phyloP scores from a whole-genome alignment of 2,329 filamentous ascomycete genomes.

The Paramyrothecium roridum region DNA sequence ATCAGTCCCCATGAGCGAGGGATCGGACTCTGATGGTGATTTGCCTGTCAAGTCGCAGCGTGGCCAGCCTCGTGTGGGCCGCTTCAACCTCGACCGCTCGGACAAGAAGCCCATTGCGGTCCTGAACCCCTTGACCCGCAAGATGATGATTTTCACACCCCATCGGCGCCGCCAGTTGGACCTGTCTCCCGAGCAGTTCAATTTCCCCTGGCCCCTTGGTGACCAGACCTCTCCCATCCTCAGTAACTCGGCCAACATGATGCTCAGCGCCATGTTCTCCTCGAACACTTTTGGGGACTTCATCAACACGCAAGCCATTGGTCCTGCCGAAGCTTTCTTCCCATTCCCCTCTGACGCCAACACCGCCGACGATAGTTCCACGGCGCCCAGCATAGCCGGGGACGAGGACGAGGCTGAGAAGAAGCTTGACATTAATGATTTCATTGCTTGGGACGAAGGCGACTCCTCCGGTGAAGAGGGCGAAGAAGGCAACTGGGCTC shows the following conservation, averaged over 20 bases:
- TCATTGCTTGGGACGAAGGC: slow-evolving; percentile 64
- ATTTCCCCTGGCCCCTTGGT: slow-evolving; percentile 41
- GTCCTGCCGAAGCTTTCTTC: slow-evolving; percentile 74
- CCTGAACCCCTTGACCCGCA: slow-evolving; percentile 53
- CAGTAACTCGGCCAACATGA: slow-evolving; percentile 68
- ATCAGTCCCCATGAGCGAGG: slow-evolving; percentile 31
- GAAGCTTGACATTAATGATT: slow-evolving; percentile 65
- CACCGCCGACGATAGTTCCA: slow-evolving; percentile 45
- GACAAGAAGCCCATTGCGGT: slow-evolving; percentile 58
- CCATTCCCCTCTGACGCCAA: slow-evolving; percentile 62
- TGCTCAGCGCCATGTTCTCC: slow-evolving; percentile 71
- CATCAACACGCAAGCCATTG: slow-evolving; percentile 63
- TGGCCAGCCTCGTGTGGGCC: slow-evolving; percentile 51
- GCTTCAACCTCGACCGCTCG: slow-evolving; percentile 51
- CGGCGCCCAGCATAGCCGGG: slow-evolving; percentile 24
- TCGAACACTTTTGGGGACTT: slow-evolving; percentile 53
- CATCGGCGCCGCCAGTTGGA: slow-evolving; percentile 46
- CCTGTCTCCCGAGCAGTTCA: slow-evolving; percentile 53
- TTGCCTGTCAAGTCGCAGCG: slow-evolving; percentile 42
- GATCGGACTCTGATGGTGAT: slow-evolving; percentile 49
- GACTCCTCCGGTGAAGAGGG: slow-evolving; percentile 59
- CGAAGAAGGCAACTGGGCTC: slow-evolving; percentile 46
- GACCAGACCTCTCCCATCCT: slow-evolving; percentile 53
- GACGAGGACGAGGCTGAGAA: slow-evolving; percentile 65
- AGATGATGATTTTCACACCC: slow-evolving; percentile 63